phyloP scores from a whole-genome alignment of 192 early-diverging fungal species.

The Backusella liffmaniae region DNA sequence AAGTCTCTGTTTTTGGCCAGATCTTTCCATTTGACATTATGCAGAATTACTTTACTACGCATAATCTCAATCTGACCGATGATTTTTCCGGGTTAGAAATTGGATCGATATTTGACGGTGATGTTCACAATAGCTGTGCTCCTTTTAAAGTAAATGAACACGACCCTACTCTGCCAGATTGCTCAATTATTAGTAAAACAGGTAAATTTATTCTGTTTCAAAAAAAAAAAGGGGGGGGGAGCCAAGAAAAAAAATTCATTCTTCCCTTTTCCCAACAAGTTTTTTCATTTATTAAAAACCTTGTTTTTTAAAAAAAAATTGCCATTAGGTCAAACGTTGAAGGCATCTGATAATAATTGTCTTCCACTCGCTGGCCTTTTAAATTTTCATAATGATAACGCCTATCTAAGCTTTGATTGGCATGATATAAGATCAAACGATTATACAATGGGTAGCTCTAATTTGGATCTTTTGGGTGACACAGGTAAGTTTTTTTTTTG shows the following conservation, averaged over 20 bases:
- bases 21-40: conserved; percentile 27
- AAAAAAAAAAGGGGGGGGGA: neutral
- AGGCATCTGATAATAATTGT: neutral
- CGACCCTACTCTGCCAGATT: conserved; percentile 20
- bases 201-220: conserved; percentile 21
- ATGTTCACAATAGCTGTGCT: conserved; percentile 20
- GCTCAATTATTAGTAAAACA: conserved; percentile 24
- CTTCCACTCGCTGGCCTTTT: neutral
- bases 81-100: conserved; percentile 36
- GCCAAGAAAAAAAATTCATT: too few relatives aligned
- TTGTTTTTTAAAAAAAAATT: neutral
- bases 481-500: neutral
- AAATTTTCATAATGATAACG: neutral
- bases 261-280: neutral
- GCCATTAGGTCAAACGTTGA: neutral
- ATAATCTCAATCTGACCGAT: conserved; percentile 27
- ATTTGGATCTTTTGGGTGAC: conserved; percentile 3
- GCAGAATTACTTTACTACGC: conserved; percentile 16
- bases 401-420: neutral
- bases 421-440: neutral
- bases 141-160: conserved; percentile 20
- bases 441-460: neutral
- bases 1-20: conserved; percentile 33
- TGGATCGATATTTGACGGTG: conserved; percentile 29
- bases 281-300: neutral